Conservation (phyloP, 805 yeast species). For the Kazachstania taianensis region DNA sequence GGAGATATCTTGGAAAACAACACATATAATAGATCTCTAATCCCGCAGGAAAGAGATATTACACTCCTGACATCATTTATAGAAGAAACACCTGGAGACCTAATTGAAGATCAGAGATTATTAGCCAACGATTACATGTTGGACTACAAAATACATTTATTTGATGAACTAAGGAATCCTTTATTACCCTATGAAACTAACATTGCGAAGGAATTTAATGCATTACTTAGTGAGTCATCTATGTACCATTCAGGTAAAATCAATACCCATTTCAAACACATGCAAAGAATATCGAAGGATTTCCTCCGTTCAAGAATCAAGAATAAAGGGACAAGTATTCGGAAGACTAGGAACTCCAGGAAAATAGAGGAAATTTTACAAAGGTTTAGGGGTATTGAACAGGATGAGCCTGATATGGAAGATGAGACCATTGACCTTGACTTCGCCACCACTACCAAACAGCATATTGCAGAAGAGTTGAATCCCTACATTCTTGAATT, state of each 20-base stretch:
- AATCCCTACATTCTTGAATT: constrained; percentile 20
- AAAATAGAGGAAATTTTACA: constrained; percentile 18
- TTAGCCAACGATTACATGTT: constrained; percentile 20
- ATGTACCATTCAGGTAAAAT: background rate
- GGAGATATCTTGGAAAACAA: constrained; percentile 12
- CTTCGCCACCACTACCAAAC: constrained; percentile 6
- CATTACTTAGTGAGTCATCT: background rate
- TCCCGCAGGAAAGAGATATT: constrained; percentile 15
- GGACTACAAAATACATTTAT: constrained; percentile 20
- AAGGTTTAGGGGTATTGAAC: constrained; percentile 10
- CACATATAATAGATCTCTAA: constrained; percentile 13
- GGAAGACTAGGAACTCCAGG: constrained; percentile 24
- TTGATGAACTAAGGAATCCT: constrained; percentile 9
- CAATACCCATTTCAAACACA: background rate
- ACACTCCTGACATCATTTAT: constrained; percentile 16
- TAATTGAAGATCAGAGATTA: constrained; percentile 16
- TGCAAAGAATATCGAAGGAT: constrained; percentile 8
- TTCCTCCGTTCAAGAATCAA: constrained; percentile 13
- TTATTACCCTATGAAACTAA: constrained; percentile 20
- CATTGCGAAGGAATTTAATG: constrained; percentile 8
- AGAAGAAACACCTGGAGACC: background rate
- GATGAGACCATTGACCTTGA: constrained; percentile 13
- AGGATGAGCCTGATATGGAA: too few species aligned
- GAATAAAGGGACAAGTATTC: constrained; percentile 4
- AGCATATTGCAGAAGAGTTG: constrained; percentile 11